Evolutionary conservation across 1,139 yeast genomes (phyloP).

Genomic region (Pichiaceae sp.): DNA sequence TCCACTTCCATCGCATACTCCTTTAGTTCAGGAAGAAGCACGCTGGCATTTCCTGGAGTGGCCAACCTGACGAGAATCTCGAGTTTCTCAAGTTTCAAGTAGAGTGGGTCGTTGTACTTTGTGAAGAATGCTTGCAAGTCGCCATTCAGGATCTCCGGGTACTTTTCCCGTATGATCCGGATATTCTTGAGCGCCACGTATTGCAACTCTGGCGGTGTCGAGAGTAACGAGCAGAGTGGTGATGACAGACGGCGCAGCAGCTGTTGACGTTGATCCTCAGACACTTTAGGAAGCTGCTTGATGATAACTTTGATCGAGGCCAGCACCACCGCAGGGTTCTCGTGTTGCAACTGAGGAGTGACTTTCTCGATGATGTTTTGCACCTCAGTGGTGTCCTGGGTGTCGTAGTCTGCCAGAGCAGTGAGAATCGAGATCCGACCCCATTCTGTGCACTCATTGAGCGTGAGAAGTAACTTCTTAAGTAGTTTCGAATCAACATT

Average conservation of each 20-base stretch:
- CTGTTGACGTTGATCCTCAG: constrained; percentile 33
- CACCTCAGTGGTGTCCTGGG: constrained; percentile 55
- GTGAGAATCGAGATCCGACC: constrained; percentile 87
- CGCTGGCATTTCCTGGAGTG: constrained; percentile 55
- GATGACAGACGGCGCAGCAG: constrained; percentile 75
- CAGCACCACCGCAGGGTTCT: constrained; percentile 90
- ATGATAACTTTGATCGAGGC: constrained; percentile 79
- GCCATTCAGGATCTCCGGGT: constrained; percentile 69
- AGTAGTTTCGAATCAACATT: constrained; percentile 38
- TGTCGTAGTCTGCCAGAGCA: constrained; percentile 66
- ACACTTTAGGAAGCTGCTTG: constrained; percentile 54
- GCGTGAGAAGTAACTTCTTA: constrained; percentile 64
- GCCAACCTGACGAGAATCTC: constrained; percentile 87
- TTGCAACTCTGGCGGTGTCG: constrained; percentile 89
- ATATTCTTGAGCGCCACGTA: constrained; percentile 91
- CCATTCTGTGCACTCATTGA: constrained; percentile 99
- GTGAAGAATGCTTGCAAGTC: constrained; percentile 89
- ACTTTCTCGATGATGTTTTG: constrained; percentile 84
- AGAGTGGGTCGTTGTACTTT: constrained; percentile 90
- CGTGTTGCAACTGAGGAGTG: constrained; percentile 95
- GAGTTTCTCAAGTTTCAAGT: constrained; percentile 84
- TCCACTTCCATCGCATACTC: constrained; percentile 96
- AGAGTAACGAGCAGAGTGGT: constrained; percentile 82
- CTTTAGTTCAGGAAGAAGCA: constrained; percentile 74
- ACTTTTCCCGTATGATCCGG: constrained; percentile 80